Evolutionary conservation across 768 basidiomycete genomes (phyloP).

Genomic region (Xerocomellus chrysenteron): DNA sequence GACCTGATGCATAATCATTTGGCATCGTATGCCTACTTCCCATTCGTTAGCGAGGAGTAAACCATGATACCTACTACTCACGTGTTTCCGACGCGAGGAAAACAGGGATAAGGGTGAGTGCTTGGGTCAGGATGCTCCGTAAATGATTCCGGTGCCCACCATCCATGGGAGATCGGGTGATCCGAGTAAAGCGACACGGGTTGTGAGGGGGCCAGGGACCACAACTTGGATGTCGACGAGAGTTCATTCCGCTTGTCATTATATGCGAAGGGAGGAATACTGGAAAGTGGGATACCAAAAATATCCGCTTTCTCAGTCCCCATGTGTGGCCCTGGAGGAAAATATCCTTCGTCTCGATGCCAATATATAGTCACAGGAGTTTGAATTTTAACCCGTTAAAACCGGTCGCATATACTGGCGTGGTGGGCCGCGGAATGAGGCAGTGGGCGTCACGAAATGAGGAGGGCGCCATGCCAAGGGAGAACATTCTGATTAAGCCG

Average conservation of each 20-base stretch:
- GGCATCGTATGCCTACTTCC: background rate
- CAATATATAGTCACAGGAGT: no score
- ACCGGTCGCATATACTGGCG: no score
- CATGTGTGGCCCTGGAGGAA: no score
- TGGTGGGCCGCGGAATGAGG: no score
- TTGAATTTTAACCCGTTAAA: no score
- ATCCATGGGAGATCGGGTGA: background rate
- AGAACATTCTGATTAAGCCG: no score
- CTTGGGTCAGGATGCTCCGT: background rate
- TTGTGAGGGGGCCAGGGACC: background rate
- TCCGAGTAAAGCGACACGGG: background rate
- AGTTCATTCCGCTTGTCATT: background rate
- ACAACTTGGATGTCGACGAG: background rate
- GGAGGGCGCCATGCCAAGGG: no score
- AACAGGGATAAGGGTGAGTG: background rate
- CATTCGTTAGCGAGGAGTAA: background rate
- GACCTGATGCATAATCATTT: background rate
- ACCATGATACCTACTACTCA: background rate
- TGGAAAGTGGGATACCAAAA: no score
- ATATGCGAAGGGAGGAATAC: background rate
- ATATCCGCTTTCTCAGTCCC: no score
- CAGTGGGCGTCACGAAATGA: no score
- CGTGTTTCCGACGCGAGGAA: background rate
- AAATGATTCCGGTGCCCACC: background rate
- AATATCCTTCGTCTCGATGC: no score